phyloP scores from a whole-genome alignment of 1,284 basidiomycete genomes.

The Cutaneotrichosporon cyanovorans region DNA sequence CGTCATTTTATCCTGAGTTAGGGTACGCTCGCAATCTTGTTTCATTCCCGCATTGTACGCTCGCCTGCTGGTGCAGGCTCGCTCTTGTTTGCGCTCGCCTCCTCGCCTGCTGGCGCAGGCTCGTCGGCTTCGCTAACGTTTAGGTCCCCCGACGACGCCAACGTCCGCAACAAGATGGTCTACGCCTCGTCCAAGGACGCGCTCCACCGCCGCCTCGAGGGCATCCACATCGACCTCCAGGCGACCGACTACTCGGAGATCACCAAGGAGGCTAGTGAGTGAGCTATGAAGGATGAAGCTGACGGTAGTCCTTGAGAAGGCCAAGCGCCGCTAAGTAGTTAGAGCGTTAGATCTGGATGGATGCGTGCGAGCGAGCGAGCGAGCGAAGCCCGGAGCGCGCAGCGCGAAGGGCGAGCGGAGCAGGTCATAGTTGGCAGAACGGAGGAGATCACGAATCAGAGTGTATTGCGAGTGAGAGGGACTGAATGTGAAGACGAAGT shows the following conservation, averaged over 20 bases:
- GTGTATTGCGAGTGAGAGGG: too few species aligned
- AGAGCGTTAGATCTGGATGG: not conserved
- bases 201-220: constrained; percentile 59
- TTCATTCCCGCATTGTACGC: too few species aligned
- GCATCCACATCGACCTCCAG: constrained; percentile 61
- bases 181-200: constrained; percentile 88
- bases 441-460: too few species aligned
- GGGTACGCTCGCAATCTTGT: too few species aligned
- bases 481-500: too few species aligned
- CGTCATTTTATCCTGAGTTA: too few species aligned
- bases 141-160: constrained; percentile 83
- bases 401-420: too few species aligned
- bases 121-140: not conserved
- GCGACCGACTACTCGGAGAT: constrained; percentile 77
- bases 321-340: constrained; percentile 1
- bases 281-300: not conserved
- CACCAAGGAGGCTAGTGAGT: constrained; percentile 65
- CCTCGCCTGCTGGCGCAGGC: not conserved
- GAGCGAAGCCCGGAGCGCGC: too few species aligned
- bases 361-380: too few species aligned
- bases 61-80: too few species aligned
- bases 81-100: too few species aligned
- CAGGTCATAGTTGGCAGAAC: too few species aligned
- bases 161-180: constrained; percentile 91
- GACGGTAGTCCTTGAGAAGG: constrained; percentile 1